phyloP scores from a whole-genome alignment of 129 eudicot species.

The Gnaphalium uliginosum region DNA sequence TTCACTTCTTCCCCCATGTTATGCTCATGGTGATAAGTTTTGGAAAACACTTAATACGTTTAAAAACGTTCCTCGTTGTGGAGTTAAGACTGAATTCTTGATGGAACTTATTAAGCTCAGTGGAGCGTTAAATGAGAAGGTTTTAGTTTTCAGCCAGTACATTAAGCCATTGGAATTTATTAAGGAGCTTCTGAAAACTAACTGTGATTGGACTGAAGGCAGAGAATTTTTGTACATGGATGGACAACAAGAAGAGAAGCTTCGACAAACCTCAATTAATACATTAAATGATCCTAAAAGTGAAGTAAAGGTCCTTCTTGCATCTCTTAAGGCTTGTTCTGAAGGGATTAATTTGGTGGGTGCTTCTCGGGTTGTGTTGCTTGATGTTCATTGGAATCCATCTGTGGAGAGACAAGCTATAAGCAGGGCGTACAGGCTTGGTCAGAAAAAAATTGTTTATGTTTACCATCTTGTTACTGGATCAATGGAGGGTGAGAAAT shows the following conservation, averaged over 20 bases:
- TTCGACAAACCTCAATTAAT: slow-evolving; percentile 44
- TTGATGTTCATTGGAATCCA: slow-evolving; percentile 90
- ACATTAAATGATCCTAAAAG: slow-evolving; percentile 49
- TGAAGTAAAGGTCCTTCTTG: slow-evolving; percentile 54
- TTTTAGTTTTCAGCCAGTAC: slow-evolving; percentile 60
- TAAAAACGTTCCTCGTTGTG: slow-evolving; percentile 37
- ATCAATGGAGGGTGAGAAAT: slow-evolving; percentile 54
- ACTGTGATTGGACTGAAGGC: slow-evolving; percentile 56
- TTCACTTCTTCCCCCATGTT: slow-evolving; percentile 28
- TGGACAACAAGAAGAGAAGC: slow-evolving; percentile 51
- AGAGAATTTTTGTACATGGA: slow-evolving; percentile 50
- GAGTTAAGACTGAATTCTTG: slow-evolving; percentile 61
- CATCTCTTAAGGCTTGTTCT: slow-evolving; percentile 62
- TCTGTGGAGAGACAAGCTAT: slow-evolving; percentile 79
- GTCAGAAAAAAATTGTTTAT: slow-evolving; percentile 61
- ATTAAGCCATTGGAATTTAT: slow-evolving; percentile 44
- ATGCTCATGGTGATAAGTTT: slow-evolving; percentile 4
- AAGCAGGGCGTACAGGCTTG: slow-evolving; percentile 73
- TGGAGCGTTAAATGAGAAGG: slow-evolving; percentile 45
- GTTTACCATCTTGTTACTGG: slow-evolving; percentile 66
- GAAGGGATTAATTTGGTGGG: slow-evolving; percentile 82
- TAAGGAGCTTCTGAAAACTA: slow-evolving; percentile 30
- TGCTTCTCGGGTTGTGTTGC: slow-evolving; percentile 72
- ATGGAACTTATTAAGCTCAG: slow-evolving; percentile 55
- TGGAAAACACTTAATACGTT: slow-evolving; percentile 21